Base-by-base conservation (phyloP, 139 green algal genomes). In the Microglena sp. region DNA sequence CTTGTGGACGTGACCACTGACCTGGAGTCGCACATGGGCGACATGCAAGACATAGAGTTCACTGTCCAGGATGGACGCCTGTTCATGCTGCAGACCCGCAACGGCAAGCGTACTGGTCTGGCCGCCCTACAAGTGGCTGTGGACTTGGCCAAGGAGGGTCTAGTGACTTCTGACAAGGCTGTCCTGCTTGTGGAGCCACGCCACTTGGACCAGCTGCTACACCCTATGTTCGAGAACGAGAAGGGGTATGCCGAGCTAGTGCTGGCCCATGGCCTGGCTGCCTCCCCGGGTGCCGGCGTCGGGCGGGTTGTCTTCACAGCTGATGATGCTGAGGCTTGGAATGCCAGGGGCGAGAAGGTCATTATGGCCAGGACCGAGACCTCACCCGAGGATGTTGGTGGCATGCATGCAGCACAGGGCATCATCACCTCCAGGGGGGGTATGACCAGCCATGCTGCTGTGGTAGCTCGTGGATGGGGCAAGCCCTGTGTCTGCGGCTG, bases 21-120 rank as follows among this genome's bases (percentile, higher is more conserved):
- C 11, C 82, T 95, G 68, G 89, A 95, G 80, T 69, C 68, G 33
- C 85, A 95, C 72, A 89, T 86, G 69, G 75, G 83, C 65, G 89
- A 95, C 69, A 95, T 95, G 88, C 84, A 95, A 75, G 89, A 95
- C 68, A 87, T 84, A 68, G 89, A 95, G 80, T 95, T 96, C 73
- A 95, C 89, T 15, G 79, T 96, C 18, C 81, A 95, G 74, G 81
- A 92, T 59, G 86, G 86, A 30, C 62, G 68, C 56, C 82, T 96
- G 53, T 96, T 77, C 82, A 94, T 95, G 86, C 75, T 96, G 68
- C 89, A 96, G 80, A 86, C 69, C 31, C 76, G 89, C 58, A 77
- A 60, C 34, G 89, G 89, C 66, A 96, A 96, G 82, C 79, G 89
- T 60, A 96, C 89, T 1, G 87, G 86, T 43, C 40, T 62, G 5